These are phyloP conservation scores for Apocynum venetum DNA, from an alignment of 257 asterid species.

Conservation along the genomic window DNA sequence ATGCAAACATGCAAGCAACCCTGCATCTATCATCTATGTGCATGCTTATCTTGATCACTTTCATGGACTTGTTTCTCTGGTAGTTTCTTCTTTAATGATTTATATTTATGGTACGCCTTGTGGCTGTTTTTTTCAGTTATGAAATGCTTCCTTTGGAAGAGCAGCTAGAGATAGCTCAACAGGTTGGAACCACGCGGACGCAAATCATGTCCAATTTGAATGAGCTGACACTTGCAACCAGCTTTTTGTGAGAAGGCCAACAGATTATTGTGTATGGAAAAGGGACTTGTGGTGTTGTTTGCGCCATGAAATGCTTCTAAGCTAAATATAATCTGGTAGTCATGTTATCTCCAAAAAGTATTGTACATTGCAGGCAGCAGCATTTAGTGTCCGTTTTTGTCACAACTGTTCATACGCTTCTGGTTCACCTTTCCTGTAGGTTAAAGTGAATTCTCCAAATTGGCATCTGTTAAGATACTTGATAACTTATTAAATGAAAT, in stretches of 20 bases:
- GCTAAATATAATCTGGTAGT: not conserved
- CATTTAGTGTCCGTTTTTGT: no score
- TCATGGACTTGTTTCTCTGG: not conserved
- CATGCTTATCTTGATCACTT: not conserved
- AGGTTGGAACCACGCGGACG: constrained; percentile 79
- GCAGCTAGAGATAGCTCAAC: constrained; percentile 79
- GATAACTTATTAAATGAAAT: not conserved
- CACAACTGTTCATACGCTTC: not conserved
- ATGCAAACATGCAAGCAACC: no score
- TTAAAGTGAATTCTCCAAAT: not conserved
- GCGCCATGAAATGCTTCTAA: not conserved
- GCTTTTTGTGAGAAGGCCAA: constrained; percentile 51
- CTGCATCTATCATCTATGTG: not conserved
- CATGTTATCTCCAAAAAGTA: not conserved
- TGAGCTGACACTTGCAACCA: constrained; percentile 69
- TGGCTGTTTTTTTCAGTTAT: constrained; percentile 49
- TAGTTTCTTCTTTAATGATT: not conserved
- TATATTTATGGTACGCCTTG: not conserved
- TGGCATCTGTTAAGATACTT: not conserved
- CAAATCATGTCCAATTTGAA: constrained; percentile 84
- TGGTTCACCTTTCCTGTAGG: not conserved
- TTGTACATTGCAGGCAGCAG: not conserved
- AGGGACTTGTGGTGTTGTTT: not conserved
- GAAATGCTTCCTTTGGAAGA: constrained; percentile 85
- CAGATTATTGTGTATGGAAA: not conserved